These are phyloP conservation scores for Lolium perenne DNA, from an alignment of 176 grass and related monocot genomes.

Conservation along the genomic window DNA sequence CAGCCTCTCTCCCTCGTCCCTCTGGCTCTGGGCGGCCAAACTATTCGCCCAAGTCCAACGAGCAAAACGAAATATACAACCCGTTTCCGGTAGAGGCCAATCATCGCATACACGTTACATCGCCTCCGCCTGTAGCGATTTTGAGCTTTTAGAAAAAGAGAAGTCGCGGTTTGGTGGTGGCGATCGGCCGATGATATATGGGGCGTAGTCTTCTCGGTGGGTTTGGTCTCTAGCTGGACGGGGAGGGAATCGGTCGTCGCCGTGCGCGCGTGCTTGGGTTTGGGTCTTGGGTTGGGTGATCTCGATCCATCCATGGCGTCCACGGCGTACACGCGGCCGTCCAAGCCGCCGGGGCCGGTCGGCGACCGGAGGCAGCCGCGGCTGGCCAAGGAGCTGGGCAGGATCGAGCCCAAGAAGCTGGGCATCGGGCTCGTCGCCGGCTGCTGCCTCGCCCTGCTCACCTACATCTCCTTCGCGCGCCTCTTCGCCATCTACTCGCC, in stretches of 20 bases:
- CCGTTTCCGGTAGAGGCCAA: slow-evolving; percentile 20
- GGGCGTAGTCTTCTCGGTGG: neutral
- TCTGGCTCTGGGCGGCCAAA: too few relatives aligned
- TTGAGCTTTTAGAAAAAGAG: neutral
- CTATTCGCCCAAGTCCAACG: neutral
- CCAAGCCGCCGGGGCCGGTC: slow-evolving; percentile 46
- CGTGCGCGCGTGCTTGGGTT: neutral
- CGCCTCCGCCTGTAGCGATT: slow-evolving; percentile 8
- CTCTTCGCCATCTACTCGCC: slow-evolving; percentile 65
- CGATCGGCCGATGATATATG: slow-evolving; percentile 3
- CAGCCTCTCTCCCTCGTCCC: neutral
- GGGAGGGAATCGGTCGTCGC: slow-evolving; percentile 23
- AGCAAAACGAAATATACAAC: slow-evolving; percentile 33
- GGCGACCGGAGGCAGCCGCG: slow-evolving; percentile 45
- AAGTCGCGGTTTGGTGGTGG: neutral
- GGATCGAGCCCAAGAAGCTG: slow-evolving; percentile 64
- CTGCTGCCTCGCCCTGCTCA: slow-evolving; percentile 58
- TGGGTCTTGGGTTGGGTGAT: neutral
- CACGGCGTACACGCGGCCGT: slow-evolving; percentile 54
- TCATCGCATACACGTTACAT: slow-evolving; percentile 43
- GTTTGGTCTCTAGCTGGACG: neutral
- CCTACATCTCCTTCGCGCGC: slow-evolving; percentile 52
- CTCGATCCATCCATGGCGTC: slow-evolving; percentile 44
- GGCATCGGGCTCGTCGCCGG: slow-evolving; percentile 58
- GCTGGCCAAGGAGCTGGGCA: slow-evolving; percentile 58